Evolutionary conservation across 345 rosid genomes (phyloP).

Genomic region (Corchorus capsularis): DNA sequence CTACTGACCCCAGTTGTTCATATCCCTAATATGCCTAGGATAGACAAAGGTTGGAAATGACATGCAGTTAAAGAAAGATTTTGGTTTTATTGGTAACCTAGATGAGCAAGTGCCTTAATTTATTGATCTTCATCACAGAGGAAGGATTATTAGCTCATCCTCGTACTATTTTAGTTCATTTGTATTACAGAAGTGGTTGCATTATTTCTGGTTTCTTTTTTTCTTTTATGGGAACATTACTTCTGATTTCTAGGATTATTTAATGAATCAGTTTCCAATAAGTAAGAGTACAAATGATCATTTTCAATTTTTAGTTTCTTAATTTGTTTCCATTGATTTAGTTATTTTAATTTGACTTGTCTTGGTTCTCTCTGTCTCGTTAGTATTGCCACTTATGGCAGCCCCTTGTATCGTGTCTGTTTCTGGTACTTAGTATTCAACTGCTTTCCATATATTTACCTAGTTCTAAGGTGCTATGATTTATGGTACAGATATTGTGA

Average conservation of each 20-base stretch:
- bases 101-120: not conserved
- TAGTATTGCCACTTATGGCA: not conserved
- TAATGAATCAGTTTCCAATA: conserved; percentile 1
- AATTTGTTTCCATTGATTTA: not conserved
- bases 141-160: not conserved
- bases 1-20: not conserved
- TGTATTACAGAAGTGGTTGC: not conserved
- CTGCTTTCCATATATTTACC: conserved; percentile 16
- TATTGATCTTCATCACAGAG: not conserved
- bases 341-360: conserved; percentile 5
- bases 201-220: not conserved
- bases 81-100: not conserved
- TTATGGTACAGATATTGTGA: conserved; percentile 65
- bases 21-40: not conserved
- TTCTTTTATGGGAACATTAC: not conserved
- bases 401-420: not conserved
- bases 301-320: not conserved
- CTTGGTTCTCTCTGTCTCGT: conserved; percentile 9
- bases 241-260: not conserved
- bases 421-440: not conserved
- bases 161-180: not conserved
- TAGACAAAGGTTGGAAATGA: not conserved
- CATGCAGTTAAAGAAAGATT: not conserved
- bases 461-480: conserved; percentile 12
- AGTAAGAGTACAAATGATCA: conserved; percentile 3